Evolutionary conservation across 208 protist species (phyloP).

Genomic region (Novymonas esmeraldas): DNA sequence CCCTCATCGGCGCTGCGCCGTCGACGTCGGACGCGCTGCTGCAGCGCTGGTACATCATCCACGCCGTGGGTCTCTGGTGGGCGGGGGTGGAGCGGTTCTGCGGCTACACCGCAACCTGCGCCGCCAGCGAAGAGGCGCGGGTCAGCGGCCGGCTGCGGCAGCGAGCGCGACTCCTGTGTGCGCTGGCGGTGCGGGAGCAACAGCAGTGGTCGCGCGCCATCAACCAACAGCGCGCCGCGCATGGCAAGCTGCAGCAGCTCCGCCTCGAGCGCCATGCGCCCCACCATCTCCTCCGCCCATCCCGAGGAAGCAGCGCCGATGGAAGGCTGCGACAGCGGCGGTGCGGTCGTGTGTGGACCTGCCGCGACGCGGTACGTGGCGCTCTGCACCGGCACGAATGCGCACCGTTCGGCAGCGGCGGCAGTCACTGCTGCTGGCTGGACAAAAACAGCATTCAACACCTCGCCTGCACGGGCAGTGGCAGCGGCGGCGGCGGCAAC

Average conservation of each 20-base stretch:
- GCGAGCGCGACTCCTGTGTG: background rate
- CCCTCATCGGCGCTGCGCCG: conserved; percentile 10
- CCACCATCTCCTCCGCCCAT: background rate
- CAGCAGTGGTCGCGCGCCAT: conserved; percentile 9
- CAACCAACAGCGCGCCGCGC: conserved; percentile 12
- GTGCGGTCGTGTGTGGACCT: background rate
- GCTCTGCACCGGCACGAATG: background rate
- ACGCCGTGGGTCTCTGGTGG: conserved; percentile 27
- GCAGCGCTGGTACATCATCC: conserved; percentile 5
- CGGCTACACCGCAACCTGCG: conserved; percentile 8
- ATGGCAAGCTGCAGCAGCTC: conserved; percentile 22
- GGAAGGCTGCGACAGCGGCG: background rate
- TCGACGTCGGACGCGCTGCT: background rate
- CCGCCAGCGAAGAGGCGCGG: background rate
- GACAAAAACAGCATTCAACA: background rate
- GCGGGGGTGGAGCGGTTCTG: conserved; percentile 25
- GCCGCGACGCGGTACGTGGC: background rate
- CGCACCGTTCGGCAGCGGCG: conserved; percentile 24
- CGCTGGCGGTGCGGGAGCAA: conserved; percentile 4
- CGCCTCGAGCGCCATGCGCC: conserved; percentile 9
- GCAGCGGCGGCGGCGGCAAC: background rate
- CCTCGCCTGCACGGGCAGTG: background rate
- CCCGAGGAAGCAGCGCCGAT: background rate
- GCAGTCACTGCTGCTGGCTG: conserved; percentile 8
- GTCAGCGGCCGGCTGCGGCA: background rate